Percentiles rank a stretch among this genome's conserved stretches.
These are phyloP conservation scores for Botrytis elliptica DNA, from an alignment of 2,329 filamentous ascomycete genomes.

Conservation along the genomic window DNA sequence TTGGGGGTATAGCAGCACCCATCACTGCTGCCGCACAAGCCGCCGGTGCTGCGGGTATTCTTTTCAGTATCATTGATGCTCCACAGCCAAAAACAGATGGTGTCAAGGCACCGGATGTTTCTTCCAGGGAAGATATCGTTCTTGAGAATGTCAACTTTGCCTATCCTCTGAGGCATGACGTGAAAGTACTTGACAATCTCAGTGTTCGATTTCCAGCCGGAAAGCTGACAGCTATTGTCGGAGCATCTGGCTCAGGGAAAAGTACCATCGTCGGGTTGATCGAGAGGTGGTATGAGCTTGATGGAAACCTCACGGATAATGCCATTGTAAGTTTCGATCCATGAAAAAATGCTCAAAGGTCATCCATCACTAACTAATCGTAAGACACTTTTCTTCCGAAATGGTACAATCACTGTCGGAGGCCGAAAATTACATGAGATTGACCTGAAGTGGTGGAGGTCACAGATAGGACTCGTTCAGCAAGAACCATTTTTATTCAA, in stretches of 20 bases:
- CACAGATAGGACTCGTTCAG: slow-evolving; percentile 52
- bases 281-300: slow-evolving; percentile 68
- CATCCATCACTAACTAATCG: not conserved
- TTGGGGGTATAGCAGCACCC: slow-evolving; percentile 57
- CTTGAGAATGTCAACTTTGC: slow-evolving; percentile 68
- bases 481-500: slow-evolving; percentile 55
- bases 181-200: slow-evolving; percentile 61
- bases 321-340: slow-evolving; percentile 26
- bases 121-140: slow-evolving; percentile 53
- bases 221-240: slow-evolving; percentile 72
- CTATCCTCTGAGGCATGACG: slow-evolving; percentile 65
- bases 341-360: not conserved
- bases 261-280: slow-evolving; percentile 71
- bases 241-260: slow-evolving; percentile 71
- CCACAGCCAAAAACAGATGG: slow-evolving; percentile 42
- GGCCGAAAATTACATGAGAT: slow-evolving; percentile 26
- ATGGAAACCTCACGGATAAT: slow-evolving; percentile 39
- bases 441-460: slow-evolving; percentile 41
- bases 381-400: slow-evolving; percentile 32
- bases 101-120: slow-evolving; percentile 50
- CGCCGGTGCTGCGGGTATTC: slow-evolving; percentile 41
- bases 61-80: slow-evolving; percentile 42
- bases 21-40: slow-evolving; percentile 50
- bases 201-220: slow-evolving; percentile 59
- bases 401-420: slow-evolving; percentile 28